Base-by-base conservation (phyloP, 345 rosid species). In the Litchi chinensis region DNA sequence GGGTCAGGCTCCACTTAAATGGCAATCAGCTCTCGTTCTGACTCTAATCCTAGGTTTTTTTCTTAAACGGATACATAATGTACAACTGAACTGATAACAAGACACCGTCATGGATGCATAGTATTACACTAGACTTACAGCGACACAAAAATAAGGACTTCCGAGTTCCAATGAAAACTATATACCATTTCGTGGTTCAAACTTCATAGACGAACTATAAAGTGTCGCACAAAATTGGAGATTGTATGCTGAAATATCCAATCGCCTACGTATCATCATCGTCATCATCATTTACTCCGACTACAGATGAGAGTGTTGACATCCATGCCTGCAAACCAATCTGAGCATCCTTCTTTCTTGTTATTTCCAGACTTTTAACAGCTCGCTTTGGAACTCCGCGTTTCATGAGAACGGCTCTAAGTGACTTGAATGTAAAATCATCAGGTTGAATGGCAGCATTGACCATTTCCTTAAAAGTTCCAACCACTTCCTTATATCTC, bases 401-500 rank as follows among this genome's bases (percentile, higher is more conserved):
- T 86, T 92, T 92, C 41, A 87, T 76, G 65, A 92, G 82, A 72
- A 90, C 86, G 50, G 86, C 80, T 62, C 92, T 91, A 19, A 90
- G 91, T 8, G 92, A 90, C 74, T 86, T 96, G 79, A 89, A 91
- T 2, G 94, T 92, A 10, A 65, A 82, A 62, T 90, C 91, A 75
- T 90, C 90, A 0, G 97, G 92, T 56, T 66, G 85, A 68, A 86
- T 70, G 15, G 77, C 80, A n/a, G 90, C 91, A 64, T 77, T 77
- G 57, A 91, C 73, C 99, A 96, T 90, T 82, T 92, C 92, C 84
- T 80, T 87, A 71, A 92, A 96, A 59, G 82, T 86, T 83, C 65
- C 86, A 1, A 86, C 78, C 9, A 90, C 92, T 52, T 90, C 98
- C 82, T 76, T 88, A 75, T 87, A 88, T 76, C 95, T 91, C 22